Evolutionary conservation across 1,284 basidiomycete genomes (phyloP), one percentile per base, ranked within the genome.

Genomic region (Kwoniella shivajii): DNA sequence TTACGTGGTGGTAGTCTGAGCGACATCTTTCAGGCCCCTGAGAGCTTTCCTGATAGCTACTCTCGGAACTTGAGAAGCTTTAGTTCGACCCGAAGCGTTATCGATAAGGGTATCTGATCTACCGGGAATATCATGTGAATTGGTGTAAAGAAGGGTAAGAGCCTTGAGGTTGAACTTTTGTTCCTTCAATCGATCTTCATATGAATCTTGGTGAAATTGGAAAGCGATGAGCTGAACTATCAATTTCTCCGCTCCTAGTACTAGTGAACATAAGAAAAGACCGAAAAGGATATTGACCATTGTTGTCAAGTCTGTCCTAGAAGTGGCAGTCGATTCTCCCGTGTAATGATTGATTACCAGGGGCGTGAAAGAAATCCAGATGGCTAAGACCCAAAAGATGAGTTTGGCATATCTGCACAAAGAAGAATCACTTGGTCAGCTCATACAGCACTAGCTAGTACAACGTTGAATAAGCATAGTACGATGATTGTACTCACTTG

Each of bases 161-260:
- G 85, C 81, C 63, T 81, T 83, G 58, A 92, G 83, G 27, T 90
- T 87, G 69, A 87, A 86, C 73, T 94, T 92, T 72, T 93, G 90
- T 59, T 88, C 86, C 30, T 83, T 80, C 64, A 95, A 89, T 54
- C 92, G 86, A 66, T 94, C 91, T 61, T 88, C 88, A 73, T 92
- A 95, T 9, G 89, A 90, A 63, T 88, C 84, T 69, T 90, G 87
- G 77, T 95, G 92, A 82, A 94, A 95, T 59, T 73, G 68, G 39
- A 76, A 63, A 1, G 89, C 88, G 64, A 94, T 91, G 79, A 86
- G 86, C 73, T 96, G 93, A 55, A 96, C 89, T 14, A 87, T 75
- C 60, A 93, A 84, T 75, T 97, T 97, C 75, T 95, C 91, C 49
- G 83, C 85, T 9, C 90, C 81, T 7, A 93, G 82, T 24, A 93